Evolutionary conservation across 257 asterid species (phyloP).

Genomic region (Agastache rugosa): DNA sequence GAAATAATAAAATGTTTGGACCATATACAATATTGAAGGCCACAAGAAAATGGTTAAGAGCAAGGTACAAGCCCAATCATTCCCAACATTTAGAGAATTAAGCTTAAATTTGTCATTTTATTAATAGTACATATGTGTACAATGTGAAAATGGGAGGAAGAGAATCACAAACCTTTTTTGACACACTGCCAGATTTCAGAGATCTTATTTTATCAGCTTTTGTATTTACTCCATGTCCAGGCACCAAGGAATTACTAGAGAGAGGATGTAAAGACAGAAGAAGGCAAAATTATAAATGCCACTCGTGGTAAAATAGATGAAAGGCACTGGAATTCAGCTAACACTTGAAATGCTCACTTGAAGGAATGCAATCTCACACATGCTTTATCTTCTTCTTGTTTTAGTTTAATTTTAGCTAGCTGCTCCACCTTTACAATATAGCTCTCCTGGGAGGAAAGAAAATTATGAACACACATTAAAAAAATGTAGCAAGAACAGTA

Average conservation of each 20-base stretch:
- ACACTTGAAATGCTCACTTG: conserved; percentile 52
- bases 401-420: conserved; percentile 77
- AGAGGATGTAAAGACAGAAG: conserved; percentile 26
- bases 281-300: conserved; percentile 9
- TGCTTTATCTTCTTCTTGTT: conserved; percentile 78
- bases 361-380: conserved; percentile 83
- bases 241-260: conserved; percentile 62
- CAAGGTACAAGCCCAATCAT: conserved; percentile 16
- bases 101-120: conserved; percentile 18
- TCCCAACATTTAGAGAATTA: background rate
- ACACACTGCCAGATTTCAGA: conserved; percentile 64
- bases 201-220: conserved; percentile 55
- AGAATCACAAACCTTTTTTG: conserved; percentile 58
- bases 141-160: conserved; percentile 12
- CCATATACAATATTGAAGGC: conserved; percentile 2
- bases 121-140: background rate
- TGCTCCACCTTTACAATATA: conserved; percentile 77
- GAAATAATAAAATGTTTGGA: conserved; percentile 5
- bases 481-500: conserved; percentile 5
- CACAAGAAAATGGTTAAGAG: conserved; percentile 10
- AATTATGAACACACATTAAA: conserved; percentile 21
- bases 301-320: conserved; percentile 5
- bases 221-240: conserved; percentile 41
- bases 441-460: conserved; percentile 58
- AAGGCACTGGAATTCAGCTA: background rate